Percentiles rank a stretch among this genome's conserved stretches.
phyloP scores from a whole-genome alignment of 768 basidiomycete genomes.

The Collybia nuda region DNA sequence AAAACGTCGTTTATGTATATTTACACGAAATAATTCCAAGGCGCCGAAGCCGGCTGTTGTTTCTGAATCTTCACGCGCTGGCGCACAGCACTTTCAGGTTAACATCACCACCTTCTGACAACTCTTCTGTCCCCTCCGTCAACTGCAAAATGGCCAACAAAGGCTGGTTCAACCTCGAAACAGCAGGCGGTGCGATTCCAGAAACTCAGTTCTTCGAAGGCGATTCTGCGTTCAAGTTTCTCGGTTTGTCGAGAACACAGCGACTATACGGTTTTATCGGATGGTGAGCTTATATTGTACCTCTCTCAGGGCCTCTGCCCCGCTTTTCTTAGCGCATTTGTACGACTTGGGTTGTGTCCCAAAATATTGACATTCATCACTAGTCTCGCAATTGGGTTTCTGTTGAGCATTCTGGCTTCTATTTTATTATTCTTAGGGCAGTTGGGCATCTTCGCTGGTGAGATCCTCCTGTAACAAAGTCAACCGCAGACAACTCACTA shows the following conservation, averaged over 20 bases:
- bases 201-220: slow-evolving; percentile 87
- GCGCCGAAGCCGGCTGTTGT: too few species aligned
- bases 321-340: background rate
- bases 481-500: background rate
- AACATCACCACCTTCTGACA: background rate
- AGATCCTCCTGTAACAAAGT: slow-evolving; percentile 24
- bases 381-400: slow-evolving; percentile 75
- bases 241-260: slow-evolving; percentile 77
- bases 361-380: background rate
- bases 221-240: slow-evolving; percentile 81
- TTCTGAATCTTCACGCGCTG: background rate
- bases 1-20: too few species aligned
- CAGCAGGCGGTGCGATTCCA: slow-evolving; percentile 59
- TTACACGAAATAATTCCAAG: too few species aligned
- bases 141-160: slow-evolving; percentile 50
- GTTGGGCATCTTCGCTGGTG: slow-evolving; percentile 72
- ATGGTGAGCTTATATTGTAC: slow-evolving; percentile 52
- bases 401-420: slow-evolving; percentile 77
- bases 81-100: slow-evolving; percentile 1
- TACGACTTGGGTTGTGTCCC: background rate
- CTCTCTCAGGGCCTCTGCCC: background rate
- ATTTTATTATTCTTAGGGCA: slow-evolving; percentile 75
- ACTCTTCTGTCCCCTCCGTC: background rate
- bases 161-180: slow-evolving; percentile 87
- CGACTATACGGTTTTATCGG: slow-evolving; percentile 84